Evolutionary conservation across 2,329 filamentous ascomycete species (phyloP).

Genomic region (Fulvia fulva): DNA sequence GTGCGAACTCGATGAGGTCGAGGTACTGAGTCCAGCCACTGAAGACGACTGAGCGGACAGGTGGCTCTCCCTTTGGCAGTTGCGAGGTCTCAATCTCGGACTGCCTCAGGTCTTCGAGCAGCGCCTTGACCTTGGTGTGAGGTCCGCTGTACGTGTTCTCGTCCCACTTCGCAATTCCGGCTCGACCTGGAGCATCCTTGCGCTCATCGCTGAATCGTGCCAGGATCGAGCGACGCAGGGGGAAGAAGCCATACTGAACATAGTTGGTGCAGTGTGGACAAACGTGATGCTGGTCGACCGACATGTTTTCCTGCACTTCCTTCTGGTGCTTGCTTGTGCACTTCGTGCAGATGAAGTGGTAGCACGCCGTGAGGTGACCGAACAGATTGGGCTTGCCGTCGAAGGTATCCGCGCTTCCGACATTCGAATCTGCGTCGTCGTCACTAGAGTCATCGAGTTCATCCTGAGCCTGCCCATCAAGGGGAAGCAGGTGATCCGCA

Average conservation of each 20-base stretch:
- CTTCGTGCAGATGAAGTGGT: conserved; percentile 73
- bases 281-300: conserved; percentile 46
- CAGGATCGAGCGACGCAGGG: conserved; percentile 59
- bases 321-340: conserved; percentile 64
- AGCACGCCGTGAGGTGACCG: conserved; percentile 80
- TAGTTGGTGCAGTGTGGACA: conserved; percentile 68
- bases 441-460: conserved; percentile 49
- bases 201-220: conserved; percentile 47
- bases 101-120: conserved; percentile 69
- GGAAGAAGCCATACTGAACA: conserved; percentile 62
- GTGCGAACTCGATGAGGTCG: conserved; percentile 81
- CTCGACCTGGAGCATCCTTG: conserved; percentile 40
- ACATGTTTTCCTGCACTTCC: conserved; percentile 23
- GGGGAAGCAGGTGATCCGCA: conserved; percentile 44
- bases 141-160: conserved; percentile 73
- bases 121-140: conserved; percentile 83
- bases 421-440: conserved; percentile 36
- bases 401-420: conserved; percentile 49
- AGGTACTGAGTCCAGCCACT: conserved; percentile 95
- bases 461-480: conserved; percentile 41
- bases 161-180: conserved; percentile 52
- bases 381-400: conserved; percentile 53
- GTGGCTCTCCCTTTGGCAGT: conserved; percentile 59
- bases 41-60: conserved; percentile 82
- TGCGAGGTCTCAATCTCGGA: conserved; percentile 60